These are phyloP conservation scores for Cenchrus purpureus DNA, from an alignment of 176 grass and related monocot genomes.

Conservation along the genomic window DNA sequence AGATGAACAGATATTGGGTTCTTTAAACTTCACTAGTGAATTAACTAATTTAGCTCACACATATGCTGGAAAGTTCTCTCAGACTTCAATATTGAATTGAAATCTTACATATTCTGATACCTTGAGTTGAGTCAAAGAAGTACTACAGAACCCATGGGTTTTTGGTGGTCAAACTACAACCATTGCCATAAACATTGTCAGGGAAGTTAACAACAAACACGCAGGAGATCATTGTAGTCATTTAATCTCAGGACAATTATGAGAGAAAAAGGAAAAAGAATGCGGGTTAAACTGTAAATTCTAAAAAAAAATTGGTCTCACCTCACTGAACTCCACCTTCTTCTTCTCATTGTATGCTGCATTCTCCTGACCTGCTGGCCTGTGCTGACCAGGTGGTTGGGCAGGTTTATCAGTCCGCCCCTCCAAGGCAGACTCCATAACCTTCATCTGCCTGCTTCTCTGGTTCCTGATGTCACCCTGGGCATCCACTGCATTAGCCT, in stretches of 20 bases:
- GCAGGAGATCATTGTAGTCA: not conserved
- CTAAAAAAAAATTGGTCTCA: not conserved
- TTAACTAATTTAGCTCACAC: not conserved
- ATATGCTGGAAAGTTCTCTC: not conserved
- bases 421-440: not conserved
- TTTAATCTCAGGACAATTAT: not conserved
- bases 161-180: not conserved
- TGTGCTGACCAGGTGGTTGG: not conserved
- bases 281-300: not conserved
- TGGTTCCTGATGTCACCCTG: not conserved
- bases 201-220: not conserved
- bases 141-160: not conserved
- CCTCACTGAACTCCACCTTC: constrained; percentile 14
- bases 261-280: not conserved
- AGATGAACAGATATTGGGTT: not conserved
- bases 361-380: not conserved
- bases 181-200: not conserved
- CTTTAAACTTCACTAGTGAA: not conserved
- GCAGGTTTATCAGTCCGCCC: not conserved
- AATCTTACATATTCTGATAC: not conserved
- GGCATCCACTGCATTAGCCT: not conserved
- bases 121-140: not conserved
- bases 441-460: not conserved
- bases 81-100: not conserved
- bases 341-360: not conserved